A percentile compares a stretch with the other conserved stretches of the same genome.
Conservation (phyloP, 148 eudicot genomes). For the Diospyros lotus region DNA sequence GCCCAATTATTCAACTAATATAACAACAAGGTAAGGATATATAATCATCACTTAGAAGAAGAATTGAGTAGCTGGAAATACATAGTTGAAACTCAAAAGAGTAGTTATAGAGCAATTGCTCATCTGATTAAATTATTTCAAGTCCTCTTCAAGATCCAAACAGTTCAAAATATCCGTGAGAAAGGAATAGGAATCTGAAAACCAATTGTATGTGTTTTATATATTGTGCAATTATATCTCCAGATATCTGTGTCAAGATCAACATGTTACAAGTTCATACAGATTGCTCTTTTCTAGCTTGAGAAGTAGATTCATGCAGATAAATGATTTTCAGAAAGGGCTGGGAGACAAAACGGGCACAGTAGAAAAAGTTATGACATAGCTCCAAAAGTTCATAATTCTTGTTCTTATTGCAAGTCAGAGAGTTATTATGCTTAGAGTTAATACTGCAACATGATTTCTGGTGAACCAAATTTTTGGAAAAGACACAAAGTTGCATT, state of each 20-base stretch:
- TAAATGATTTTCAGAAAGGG: background rate
- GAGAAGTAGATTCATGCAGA: too few relatives aligned
- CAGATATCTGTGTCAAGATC: background rate
- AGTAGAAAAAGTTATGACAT: background rate
- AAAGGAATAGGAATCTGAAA: background rate
- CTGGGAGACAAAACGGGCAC: background rate
- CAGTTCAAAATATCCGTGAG: background rate
- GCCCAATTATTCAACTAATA: too few relatives aligned
- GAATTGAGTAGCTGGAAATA: background rate
- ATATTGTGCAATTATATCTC: background rate
- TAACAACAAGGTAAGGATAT: background rate
- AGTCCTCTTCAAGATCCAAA: constrained; percentile 2
- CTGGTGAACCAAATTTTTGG: background rate
- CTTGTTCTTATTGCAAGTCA: background rate
- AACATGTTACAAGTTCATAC: background rate
- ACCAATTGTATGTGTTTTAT: background rate
- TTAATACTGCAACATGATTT: background rate
- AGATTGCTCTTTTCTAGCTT: background rate
- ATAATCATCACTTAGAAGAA: background rate
- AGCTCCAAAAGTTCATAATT: background rate
- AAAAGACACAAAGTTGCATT: background rate
- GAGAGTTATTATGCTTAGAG: background rate
- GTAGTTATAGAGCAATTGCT: background rate
- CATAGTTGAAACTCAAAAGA: background rate
- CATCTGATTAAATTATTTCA: background rate